Percentiles rank a stretch among this genome's conserved stretches.
Conservation (phyloP, 106 monocot species). For the Acorus calamus region DNA sequence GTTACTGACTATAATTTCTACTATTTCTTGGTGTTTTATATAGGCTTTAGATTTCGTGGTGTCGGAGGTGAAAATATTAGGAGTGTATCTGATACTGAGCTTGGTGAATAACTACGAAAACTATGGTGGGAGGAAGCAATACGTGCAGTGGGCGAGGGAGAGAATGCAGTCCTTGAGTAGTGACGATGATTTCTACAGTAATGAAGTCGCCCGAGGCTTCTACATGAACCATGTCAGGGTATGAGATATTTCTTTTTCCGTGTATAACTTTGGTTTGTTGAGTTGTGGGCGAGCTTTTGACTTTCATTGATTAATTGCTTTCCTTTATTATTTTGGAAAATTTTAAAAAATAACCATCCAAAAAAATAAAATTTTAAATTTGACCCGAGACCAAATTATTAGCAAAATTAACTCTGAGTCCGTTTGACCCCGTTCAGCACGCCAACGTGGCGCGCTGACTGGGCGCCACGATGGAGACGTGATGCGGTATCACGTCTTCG, state of each 20-base stretch:
- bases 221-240: constrained; percentile 51
- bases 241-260: neutral
- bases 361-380: too few relatives aligned
- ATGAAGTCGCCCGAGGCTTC: constrained; percentile 32
- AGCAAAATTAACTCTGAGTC: too few relatives aligned
- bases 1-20: neutral
- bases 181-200: constrained; percentile 52
- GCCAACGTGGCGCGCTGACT: too few relatives aligned
- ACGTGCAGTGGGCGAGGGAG: constrained; percentile 52
- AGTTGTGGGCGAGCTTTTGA: too few relatives aligned
- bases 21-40: neutral
- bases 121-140: constrained; percentile 53
- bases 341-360: too few relatives aligned
- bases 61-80: constrained; percentile 39
- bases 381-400: too few relatives aligned
- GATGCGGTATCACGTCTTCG: too few relatives aligned
- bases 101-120: constrained; percentile 51
- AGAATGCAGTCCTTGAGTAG: constrained; percentile 12
- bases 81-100: constrained; percentile 43
- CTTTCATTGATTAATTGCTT: too few relatives aligned
- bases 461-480: too few relatives aligned
- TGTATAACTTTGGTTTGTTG: too few relatives aligned
- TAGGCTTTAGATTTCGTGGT: constrained; percentile 52
- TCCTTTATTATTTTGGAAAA: too few relatives aligned
- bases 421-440: too few relatives aligned